These are phyloP conservation scores for Picea abies DNA, from an alignment of 83 land plant species.

Conservation along the genomic window DNA sequence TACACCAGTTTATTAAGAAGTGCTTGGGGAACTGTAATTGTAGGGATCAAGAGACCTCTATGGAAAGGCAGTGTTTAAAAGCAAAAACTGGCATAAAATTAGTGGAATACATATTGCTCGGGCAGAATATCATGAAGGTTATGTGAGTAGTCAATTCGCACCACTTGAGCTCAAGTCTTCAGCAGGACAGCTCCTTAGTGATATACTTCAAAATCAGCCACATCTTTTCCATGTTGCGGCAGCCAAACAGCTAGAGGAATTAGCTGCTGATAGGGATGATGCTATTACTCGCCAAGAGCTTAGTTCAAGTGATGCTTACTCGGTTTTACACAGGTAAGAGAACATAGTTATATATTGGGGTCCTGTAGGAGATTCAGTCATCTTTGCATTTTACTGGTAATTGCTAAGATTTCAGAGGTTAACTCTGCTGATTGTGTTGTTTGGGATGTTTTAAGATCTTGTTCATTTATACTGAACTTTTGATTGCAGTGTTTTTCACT, in stretches of 20 bases:
- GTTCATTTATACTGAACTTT: not conserved
- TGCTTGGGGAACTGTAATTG: not conserved
- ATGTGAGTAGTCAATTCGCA: slow-evolving; percentile 31
- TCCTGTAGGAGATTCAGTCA: not conserved
- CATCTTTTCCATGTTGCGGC: slow-evolving; percentile 52
- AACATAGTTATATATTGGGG: not conserved
- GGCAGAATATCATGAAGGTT: slow-evolving; percentile 20
- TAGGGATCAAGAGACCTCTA: slow-evolving; percentile 8
- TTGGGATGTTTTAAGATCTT: not conserved
- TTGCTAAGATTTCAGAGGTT: not conserved
- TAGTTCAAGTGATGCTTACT: slow-evolving; percentile 28
- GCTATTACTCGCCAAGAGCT: slow-evolving; percentile 33
- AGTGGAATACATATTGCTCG: slow-evolving; percentile 19
- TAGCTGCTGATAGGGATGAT: slow-evolving; percentile 55
- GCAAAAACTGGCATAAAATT: slow-evolving; percentile 3
- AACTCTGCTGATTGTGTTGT: not conserved
- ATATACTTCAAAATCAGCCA: slow-evolving; percentile 54
- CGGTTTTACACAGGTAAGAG: slow-evolving; percentile 40
- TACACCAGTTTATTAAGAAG: not conserved
- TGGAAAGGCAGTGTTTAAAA: not conserved
- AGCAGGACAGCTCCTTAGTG: slow-evolving; percentile 51
- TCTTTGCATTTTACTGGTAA: not conserved
- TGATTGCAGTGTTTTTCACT: not conserved
- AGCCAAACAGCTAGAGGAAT: slow-evolving; percentile 40
- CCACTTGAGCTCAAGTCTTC: slow-evolving; percentile 60